These are phyloP conservation scores for Cytidiella melzeri DNA, from an alignment of 768 basidiomycete species.

Conservation along the genomic window DNA sequence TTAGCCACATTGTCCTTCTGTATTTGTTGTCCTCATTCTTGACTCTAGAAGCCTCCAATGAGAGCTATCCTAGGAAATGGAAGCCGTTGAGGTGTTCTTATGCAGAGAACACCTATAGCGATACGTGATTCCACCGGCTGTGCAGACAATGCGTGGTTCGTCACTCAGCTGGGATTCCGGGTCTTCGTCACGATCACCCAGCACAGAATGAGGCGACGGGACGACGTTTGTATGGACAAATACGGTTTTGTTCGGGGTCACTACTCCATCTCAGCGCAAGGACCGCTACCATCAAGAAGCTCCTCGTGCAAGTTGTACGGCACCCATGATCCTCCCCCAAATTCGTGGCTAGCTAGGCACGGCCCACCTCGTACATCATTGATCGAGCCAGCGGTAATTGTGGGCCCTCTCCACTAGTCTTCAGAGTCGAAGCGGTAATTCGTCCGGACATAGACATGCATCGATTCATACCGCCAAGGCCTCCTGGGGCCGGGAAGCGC, in stretches of 20 bases:
- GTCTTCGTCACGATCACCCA: neutral
- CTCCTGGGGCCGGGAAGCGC: no score
- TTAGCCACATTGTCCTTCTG: neutral
- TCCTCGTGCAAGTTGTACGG: neutral
- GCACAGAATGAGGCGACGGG: neutral
- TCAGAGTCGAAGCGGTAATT: neutral
- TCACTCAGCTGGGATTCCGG: neutral
- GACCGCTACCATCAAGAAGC: neutral
- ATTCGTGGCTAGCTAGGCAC: neutral
- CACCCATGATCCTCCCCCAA: neutral
- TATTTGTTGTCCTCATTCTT: neutral
- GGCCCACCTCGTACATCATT: neutral
- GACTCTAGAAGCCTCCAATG: neutral
- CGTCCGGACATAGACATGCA: no score
- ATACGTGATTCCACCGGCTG: neutral
- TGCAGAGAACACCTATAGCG: slow-evolving; percentile 1
- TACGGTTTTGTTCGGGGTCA: neutral
- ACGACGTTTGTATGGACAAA: neutral
- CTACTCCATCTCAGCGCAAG: neutral
- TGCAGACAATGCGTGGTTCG: neutral
- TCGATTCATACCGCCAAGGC: no score
- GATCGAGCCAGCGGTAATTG: neutral
- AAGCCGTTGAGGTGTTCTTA: slow-evolving; percentile 2
- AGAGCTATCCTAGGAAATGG: slow-evolving; percentile 8
- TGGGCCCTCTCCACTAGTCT: neutral